phyloP scores from a whole-genome alignment of 2,329 filamentous ascomycete genomes.

The Fusarium nisikadoi region DNA sequence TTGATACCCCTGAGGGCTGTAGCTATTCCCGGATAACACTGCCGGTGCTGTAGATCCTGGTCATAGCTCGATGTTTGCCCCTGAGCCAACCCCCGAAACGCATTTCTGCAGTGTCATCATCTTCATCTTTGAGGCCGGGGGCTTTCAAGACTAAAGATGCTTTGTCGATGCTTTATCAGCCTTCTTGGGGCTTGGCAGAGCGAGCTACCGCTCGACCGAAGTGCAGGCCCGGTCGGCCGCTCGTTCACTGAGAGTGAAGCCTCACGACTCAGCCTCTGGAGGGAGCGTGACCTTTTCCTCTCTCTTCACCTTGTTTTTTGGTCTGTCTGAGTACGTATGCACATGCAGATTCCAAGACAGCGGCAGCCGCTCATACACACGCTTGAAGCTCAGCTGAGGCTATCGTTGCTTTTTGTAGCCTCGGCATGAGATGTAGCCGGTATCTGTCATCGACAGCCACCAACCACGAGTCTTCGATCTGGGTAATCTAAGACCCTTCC shows the following conservation, averaged over 20 bases:
- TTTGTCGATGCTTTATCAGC: neutral
- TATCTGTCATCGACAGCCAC: neutral
- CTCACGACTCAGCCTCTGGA: neutral
- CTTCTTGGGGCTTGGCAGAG: neutral
- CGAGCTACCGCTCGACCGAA: neutral
- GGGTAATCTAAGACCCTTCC: neutral
- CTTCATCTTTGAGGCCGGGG: neutral
- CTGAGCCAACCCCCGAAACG: neutral
- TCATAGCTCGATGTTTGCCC: neutral
- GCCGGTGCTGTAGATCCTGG: neutral
- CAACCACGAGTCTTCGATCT: neutral
- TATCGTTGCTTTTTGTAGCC: neutral
- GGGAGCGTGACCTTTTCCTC: neutral
- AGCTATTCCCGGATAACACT: conserved; percentile 18
- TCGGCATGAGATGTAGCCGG: neutral
- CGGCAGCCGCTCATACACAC: too few relatives aligned
- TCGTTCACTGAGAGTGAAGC: neutral
- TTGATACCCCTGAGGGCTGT: too few relatives aligned
- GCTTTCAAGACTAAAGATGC: neutral
- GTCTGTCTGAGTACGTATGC: too few relatives aligned
- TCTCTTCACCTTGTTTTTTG: neutral
- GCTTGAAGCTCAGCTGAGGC: neutral
- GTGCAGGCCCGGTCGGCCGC: neutral
- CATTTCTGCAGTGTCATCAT: neutral
- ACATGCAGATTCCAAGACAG: neutral